phyloP scores from a whole-genome alignment of 2,329 filamentous ascomycete genomes.

The Mollisia scopiformis region DNA sequence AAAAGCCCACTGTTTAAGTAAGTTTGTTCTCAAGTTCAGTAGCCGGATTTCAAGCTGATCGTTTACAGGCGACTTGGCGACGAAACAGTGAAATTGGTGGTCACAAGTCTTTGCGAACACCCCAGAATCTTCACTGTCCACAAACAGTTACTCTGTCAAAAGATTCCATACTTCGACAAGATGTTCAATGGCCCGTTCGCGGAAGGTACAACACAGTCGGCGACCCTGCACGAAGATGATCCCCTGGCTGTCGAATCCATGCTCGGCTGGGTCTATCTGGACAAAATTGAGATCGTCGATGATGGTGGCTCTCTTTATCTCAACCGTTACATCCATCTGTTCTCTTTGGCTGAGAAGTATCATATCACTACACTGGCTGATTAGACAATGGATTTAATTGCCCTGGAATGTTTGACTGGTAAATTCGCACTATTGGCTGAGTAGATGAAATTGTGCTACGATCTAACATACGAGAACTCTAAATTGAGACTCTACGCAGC shows the following conservation, averaged over 20 bases:
- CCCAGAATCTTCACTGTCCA: slow-evolving; percentile 4
- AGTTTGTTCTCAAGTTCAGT: too few species aligned
- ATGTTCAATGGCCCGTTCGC: slow-evolving; percentile 6
- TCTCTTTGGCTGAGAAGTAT: neutral
- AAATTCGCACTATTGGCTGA: neutral
- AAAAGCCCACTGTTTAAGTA: too few species aligned
- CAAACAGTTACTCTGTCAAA: neutral
- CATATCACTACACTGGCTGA: neutral
- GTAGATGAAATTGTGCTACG: neutral
- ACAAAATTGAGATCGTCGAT: neutral
- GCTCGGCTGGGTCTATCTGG: slow-evolving; percentile 1
- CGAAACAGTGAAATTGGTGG: neutral
- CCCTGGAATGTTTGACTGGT: too few species aligned
- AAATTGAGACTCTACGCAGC: neutral
- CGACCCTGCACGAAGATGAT: neutral
- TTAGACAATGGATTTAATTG: neutral
- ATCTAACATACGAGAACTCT: neutral
- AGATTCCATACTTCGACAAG: neutral
- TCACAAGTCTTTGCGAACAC: neutral
- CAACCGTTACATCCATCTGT: neutral
- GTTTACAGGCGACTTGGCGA: neutral
- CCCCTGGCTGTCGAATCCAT: neutral
- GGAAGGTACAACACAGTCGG: neutral
- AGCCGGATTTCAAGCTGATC: neutral
- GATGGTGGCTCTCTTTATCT: neutral